Evolutionary conservation across 1,139 yeast genomes (phyloP), one percentile per base, ranked within the genome.

Genomic region (Kurtzmaniella quercitrusa): DNA sequence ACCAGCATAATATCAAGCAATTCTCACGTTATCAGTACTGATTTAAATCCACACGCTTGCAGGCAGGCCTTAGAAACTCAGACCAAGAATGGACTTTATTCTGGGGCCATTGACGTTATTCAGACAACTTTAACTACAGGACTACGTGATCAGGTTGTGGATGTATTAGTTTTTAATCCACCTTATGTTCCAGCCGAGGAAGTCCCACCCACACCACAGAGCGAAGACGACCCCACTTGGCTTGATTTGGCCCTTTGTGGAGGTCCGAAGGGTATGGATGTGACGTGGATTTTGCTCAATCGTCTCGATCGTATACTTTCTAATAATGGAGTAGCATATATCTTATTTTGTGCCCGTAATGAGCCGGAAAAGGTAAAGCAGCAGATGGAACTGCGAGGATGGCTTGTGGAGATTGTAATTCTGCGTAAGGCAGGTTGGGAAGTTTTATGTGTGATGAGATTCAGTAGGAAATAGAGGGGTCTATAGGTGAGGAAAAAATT

Each of bases 391-490:
- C 38, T 45, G 1, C 51, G 60, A 33, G 82, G 83, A 0, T 88
- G 95, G 94, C 44, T 44, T 0, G 80, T 76, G 0, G 66, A 68
- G 5, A 51, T 63, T 18, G 67, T 86, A 2, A 71, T 80, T 7
- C 69, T 73, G 42, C 70, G 96, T 43, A 87, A 86, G 54, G 96
- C 97, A 0, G 98, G 98, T 0, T 88, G 97, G 96, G 98, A 93
- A 61, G 93, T 86, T n/a, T 67, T 93, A 33, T 78, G 88, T 47
- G 84, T 93, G 12, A 73, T 82, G 57, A 70, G 76, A 47, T 82
- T 84, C 45, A 6, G 20, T 19, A 7, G 12, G n/a, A 9, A 9
- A 6, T 12, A 9, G n/a, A 9, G 12, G 12, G 30, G 18, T 8
- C 11, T 4, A 26, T 4, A 26, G 30, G 5, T 11, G 12, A 26